phyloP scores from a whole-genome alignment of 163 green algal genomes.

The Scenedesmus sp. region DNA sequence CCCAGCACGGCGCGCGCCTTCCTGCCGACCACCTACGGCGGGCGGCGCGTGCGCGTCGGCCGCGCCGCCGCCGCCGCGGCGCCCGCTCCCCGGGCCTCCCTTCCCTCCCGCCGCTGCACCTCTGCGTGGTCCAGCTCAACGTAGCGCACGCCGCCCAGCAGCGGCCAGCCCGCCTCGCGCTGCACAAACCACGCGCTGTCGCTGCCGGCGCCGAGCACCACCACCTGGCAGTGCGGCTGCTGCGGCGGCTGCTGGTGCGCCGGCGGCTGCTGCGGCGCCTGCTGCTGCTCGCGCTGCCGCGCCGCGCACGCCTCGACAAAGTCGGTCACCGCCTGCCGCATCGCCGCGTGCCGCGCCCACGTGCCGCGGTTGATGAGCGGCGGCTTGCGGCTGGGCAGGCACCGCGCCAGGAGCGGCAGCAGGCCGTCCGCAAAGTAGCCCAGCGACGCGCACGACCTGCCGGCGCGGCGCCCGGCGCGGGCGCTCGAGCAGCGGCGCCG shows the following conservation, averaged over 20 bases:
- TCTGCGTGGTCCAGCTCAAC: slow-evolving; percentile 87
- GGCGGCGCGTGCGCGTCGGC: too few species aligned
- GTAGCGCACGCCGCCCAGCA: slow-evolving; percentile 52
- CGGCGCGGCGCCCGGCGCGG: background rate
- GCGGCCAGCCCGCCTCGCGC: slow-evolving; percentile 12
- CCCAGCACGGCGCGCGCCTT: slow-evolving; percentile 36
- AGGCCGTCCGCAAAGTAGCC: slow-evolving; percentile 84
- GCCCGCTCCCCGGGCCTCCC: too few species aligned
- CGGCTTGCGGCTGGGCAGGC: slow-evolving; percentile 55
- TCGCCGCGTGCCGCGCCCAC: slow-evolving; percentile 31
- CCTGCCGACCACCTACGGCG: slow-evolving; percentile 34
- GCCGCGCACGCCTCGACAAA: slow-evolving; percentile 14
- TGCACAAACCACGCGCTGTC: slow-evolving; percentile 91
- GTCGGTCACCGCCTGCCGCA: slow-evolving; percentile 27
- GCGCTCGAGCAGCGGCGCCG: background rate
- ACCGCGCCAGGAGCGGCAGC: slow-evolving; percentile 67
- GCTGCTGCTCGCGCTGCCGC: background rate
- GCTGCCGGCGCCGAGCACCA: slow-evolving; percentile 88
- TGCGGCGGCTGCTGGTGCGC: background rate
- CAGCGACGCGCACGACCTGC: slow-evolving; percentile 65
- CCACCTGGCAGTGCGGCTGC: slow-evolving; percentile 68
- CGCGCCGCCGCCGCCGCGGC: too few species aligned
- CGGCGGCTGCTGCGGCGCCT: slow-evolving; percentile 11
- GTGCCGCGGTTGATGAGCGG: slow-evolving; percentile 84
- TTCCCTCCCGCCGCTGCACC: slow-evolving; percentile 46